These are phyloP conservation scores for Tulasnella sp. DNA, from an alignment of 768 basidiomycete genomes.

Conservation along the genomic window DNA sequence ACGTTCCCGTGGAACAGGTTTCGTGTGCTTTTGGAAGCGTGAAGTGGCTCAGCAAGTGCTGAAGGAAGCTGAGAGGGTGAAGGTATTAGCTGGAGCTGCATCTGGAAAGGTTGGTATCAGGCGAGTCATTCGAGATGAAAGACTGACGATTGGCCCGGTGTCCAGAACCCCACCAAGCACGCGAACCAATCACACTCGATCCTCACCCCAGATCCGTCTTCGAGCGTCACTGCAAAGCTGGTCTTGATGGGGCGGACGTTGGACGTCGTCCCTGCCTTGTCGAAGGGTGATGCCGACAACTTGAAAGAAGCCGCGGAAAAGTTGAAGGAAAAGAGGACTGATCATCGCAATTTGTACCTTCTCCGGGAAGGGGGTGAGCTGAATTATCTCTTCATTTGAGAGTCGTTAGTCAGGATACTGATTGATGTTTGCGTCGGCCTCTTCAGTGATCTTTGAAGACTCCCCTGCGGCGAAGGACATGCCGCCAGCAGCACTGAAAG, in stretches of 20 bases:
- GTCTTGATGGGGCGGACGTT: constrained; percentile 92
- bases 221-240: constrained; percentile 75
- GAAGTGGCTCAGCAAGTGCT: constrained; percentile 87
- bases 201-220: constrained; percentile 91
- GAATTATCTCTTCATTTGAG: constrained; percentile 17
- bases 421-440: constrained; percentile 15
- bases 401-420: not conserved
- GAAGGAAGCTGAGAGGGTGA: constrained; percentile 68
- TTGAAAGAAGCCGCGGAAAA: constrained; percentile 88
- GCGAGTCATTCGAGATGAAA: not conserved
- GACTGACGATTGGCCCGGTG: constrained; percentile 14
- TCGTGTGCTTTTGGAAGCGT: constrained; percentile 95
- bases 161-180: constrained; percentile 49
- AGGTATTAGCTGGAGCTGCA: not conserved
- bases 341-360: constrained; percentile 95
- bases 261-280: constrained; percentile 88
- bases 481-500: constrained; percentile 76
- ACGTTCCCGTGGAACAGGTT: constrained; percentile 92
- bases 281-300: constrained; percentile 82
- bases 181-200: constrained; percentile 76
- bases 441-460: constrained; percentile 84
- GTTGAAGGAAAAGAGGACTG: constrained; percentile 74
- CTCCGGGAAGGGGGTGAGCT: constrained; percentile 90
- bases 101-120: not conserved
- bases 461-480: constrained; percentile 76